These are phyloP conservation scores for Solanum chmielewskii DNA, from an alignment of 257 asterid species.

Conservation along the genomic window DNA sequence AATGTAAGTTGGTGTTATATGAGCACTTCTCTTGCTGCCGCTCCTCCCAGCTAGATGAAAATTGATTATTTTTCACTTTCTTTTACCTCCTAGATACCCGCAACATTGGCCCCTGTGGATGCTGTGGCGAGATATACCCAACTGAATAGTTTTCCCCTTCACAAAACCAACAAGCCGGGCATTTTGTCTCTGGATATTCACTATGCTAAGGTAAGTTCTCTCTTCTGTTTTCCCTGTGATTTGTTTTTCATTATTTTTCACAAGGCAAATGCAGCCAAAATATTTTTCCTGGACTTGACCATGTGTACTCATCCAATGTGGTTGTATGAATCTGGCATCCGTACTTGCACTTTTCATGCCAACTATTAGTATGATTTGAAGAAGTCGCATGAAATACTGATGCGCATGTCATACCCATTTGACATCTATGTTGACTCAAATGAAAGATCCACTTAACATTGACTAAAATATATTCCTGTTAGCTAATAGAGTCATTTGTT, in stretches of 20 bases:
- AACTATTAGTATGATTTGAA: neutral
- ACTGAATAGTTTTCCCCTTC: slow-evolving; percentile 87
- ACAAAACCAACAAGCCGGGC: slow-evolving; percentile 91
- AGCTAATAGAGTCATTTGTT: neutral
- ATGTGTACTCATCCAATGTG: neutral
- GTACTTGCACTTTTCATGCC: neutral
- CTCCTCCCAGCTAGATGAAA: neutral
- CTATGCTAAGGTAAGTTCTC: slow-evolving; percentile 47
- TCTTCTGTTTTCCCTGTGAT: neutral
- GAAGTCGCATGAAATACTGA: neutral
- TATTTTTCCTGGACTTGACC: neutral
- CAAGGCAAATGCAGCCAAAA: neutral
- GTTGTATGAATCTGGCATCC: neutral
- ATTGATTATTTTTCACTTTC: neutral
- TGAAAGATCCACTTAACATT: neutral
- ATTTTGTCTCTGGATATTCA: slow-evolving; percentile 78
- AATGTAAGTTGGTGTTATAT: neutral
- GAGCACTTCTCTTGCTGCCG: neutral
- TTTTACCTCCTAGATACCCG: slow-evolving; percentile 34
- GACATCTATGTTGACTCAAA: neutral
- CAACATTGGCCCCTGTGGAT: slow-evolving; percentile 70
- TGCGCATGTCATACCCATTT: neutral
- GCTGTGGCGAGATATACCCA: slow-evolving; percentile 85
- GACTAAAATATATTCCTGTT: neutral
- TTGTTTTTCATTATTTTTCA: neutral